A percentile compares a stretch with the other conserved stretches of the same genome.
These are phyloP conservation scores for Saksenaea vasiformis DNA, from an alignment of 371 early-diverging fungal genomes.

Conservation along the genomic window DNA sequence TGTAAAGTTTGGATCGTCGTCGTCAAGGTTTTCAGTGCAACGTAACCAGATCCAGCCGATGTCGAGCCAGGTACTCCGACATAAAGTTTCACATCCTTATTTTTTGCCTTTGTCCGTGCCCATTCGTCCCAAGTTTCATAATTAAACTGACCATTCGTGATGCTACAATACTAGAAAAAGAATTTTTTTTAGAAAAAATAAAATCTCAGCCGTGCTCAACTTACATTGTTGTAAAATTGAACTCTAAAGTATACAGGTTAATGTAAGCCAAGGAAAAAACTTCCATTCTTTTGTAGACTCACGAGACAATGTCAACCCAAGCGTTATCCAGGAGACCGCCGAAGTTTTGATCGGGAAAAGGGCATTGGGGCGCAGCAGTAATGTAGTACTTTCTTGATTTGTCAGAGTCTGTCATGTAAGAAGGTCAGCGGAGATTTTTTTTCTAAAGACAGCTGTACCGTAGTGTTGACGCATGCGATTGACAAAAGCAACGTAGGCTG, in stretches of 20 bases:
- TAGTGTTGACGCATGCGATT: constrained; percentile 37
- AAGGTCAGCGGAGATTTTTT: neutral
- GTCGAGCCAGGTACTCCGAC: constrained; percentile 63
- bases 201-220: neutral
- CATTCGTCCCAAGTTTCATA: constrained; percentile 59
- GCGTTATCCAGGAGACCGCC: constrained; percentile 37
- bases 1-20: neutral
- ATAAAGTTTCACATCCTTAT: constrained; percentile 57
- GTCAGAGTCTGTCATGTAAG: constrained; percentile 10
- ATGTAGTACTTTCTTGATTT: constrained; percentile 32
- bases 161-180: constrained; percentile 29
- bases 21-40: constrained; percentile 16
- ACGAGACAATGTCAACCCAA: constrained; percentile 47
- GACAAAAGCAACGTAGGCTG: constrained; percentile 48
- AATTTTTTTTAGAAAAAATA: neutral
- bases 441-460: neutral
- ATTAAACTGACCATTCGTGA: constrained; percentile 22
- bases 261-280: neutral
- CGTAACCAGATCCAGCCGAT: constrained; percentile 36
- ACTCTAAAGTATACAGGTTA: constrained; percentile 8
- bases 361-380: constrained; percentile 57
- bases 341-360: constrained; percentile 50
- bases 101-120: constrained; percentile 55
- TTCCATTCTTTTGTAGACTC: neutral
- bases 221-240: constrained; percentile 32